Evolutionary conservation across 129 eudicot species (phyloP), one percentile per base, ranked within the genome.

Genomic region (Flaveria linearis): DNA sequence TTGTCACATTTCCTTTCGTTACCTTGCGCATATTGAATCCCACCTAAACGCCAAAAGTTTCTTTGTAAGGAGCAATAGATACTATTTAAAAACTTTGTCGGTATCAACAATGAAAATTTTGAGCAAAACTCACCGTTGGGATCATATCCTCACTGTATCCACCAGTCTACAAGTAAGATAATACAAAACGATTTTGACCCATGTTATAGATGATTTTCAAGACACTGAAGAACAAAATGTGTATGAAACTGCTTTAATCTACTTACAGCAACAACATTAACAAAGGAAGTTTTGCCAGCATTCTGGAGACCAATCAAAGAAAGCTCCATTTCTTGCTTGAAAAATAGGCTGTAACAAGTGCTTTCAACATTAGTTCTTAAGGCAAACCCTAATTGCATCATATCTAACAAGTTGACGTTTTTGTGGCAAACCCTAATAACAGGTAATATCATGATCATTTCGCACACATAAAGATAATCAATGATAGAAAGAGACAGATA

Each of bases 251-350:
- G 17, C 9, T 65, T 57, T 71, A 67, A 78, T 82, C 75, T 75
- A 90, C 92, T 88, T 84, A 91, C 97, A 76, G 99, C 97, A 43
- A 94, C 87, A 80, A 94, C 98, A 81, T 94, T 94, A 72, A 94
- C 98, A 67, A 94, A 97, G 33, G 98, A 94, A 68, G 98, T 94
- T 82, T 94, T 94, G 56, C 98, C 98, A 56, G 98, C 98, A 71
- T 94, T 91, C 75, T 94, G 98, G 79, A 94, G 98, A 43, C 98
- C 98, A 53, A 94, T 94, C 64, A 93, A 76, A 88, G 98, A 90
- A 74, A 93, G 97, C 87, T 90, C 98, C 98, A 93, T 93, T 87
- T 93, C 98, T 82, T 93, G 98, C 88, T 93, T 90, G 84, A 93
- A 93, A 75, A 93, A 90, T 73, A 93, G 96, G 96, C 98, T 93